A percentile compares a stretch with the other conserved stretches of the same genome.
These are phyloP conservation scores for Centrapalus pauciflorus DNA, from an alignment of 129 eudicot genomes.

Conservation along the genomic window DNA sequence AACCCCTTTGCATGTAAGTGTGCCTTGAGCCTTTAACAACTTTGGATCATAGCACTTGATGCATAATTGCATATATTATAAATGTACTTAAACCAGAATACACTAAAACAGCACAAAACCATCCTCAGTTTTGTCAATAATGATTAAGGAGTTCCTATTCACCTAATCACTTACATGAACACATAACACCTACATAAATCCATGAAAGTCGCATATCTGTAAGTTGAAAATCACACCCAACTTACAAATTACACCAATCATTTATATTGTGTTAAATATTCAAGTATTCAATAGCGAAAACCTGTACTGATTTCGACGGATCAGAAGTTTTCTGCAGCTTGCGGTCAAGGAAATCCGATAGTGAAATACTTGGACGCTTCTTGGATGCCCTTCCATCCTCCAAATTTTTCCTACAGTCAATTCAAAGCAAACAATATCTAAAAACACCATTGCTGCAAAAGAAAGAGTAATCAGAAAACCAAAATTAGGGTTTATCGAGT, in stretches of 20 bases:
- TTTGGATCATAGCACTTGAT: too few species aligned
- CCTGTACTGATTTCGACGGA: conserved; percentile 38
- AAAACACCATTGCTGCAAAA: background rate
- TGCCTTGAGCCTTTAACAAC: too few species aligned
- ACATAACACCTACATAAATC: too few species aligned
- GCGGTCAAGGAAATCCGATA: conserved; percentile 59
- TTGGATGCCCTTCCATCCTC: conserved; percentile 6
- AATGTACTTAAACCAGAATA: background rate
- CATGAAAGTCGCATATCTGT: too few species aligned
- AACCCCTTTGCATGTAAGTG: too few species aligned
- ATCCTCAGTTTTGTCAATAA: background rate
- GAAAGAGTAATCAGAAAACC: background rate
- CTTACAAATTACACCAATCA: too few species aligned
- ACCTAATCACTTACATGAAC: too few species aligned
- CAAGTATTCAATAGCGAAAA: background rate
- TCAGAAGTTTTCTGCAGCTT: conserved; percentile 52
- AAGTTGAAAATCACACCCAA: background rate
- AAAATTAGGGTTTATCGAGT: conserved; percentile 7
- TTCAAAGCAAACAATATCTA: background rate
- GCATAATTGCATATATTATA: too few species aligned
- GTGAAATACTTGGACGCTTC: conserved; percentile 37
- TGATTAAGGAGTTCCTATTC: background rate
- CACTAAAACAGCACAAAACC: background rate
- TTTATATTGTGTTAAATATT: too few species aligned
- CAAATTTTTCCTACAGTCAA: conserved; percentile 18